Evolutionary conservation across 1,284 basidiomycete species (phyloP).

Genomic region (Ceratobasidium theobromae): DNA sequence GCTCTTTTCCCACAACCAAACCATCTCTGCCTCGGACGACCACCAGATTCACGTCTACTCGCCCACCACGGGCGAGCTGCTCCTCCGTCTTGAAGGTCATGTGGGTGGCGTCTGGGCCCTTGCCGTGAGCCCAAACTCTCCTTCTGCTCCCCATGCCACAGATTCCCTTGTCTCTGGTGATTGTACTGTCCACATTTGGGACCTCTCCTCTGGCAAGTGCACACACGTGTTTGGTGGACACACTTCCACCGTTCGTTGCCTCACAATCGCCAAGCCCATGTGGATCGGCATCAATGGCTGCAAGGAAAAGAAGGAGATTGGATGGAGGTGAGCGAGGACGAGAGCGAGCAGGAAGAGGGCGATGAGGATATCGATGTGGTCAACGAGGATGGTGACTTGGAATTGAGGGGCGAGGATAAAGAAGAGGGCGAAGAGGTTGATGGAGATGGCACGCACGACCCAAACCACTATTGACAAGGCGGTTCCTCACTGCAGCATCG

Average conservation of each 20-base stretch:
- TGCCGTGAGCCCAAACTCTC: slow-evolving; percentile 50
- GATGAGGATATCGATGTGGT: slow-evolving; percentile 51
- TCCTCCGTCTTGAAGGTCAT: slow-evolving; percentile 80
- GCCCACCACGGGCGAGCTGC: slow-evolving; percentile 72
- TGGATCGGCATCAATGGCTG: slow-evolving; percentile 63
- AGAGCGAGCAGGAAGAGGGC: slow-evolving; percentile 47
- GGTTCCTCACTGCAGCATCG: slow-evolving; percentile 24
- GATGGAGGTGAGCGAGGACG: slow-evolving; percentile 55
- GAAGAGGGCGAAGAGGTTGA: slow-evolving; percentile 53
- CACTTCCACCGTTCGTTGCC: slow-evolving; percentile 88
- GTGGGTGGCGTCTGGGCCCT: slow-evolving; percentile 96
- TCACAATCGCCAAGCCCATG: slow-evolving; percentile 88
- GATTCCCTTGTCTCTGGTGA: slow-evolving; percentile 94
- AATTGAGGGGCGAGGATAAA: slow-evolving; percentile 58
- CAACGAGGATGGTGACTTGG: slow-evolving; percentile 54
- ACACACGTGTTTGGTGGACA: slow-evolving; percentile 92
- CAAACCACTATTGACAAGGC: slow-evolving; percentile 21
- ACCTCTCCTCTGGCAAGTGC: slow-evolving; percentile 74
- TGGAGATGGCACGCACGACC: slow-evolving; percentile 9
- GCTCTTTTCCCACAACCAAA: slow-evolving; percentile 87
- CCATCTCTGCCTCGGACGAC: slow-evolving; percentile 69
- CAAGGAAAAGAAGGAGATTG: slow-evolving; percentile 62
- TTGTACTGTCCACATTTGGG: slow-evolving; percentile 92
- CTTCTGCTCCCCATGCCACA: slow-evolving; percentile 51
- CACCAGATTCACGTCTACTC: slow-evolving; percentile 92